Percentiles rank a stretch among this genome's conserved stretches.
Evolutionary conservation across 2,329 filamentous ascomycete species (phyloP).

Genomic region (Diaporthe citrichinensis): DNA sequence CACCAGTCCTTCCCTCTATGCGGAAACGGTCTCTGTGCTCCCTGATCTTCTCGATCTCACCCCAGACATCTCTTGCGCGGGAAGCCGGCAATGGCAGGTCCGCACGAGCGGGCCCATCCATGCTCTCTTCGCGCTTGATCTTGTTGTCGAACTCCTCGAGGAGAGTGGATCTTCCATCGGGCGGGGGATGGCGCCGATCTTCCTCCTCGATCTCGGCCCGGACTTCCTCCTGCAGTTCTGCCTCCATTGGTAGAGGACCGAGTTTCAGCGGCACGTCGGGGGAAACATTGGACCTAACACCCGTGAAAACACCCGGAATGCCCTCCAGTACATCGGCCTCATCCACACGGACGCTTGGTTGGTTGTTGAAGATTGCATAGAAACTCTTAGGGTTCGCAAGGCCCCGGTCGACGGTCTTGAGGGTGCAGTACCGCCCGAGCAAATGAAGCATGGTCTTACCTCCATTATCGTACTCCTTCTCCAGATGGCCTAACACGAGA

Average conservation of each 20-base stretch:
- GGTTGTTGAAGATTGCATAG: constrained; percentile 70
- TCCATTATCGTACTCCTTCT: constrained; percentile 83
- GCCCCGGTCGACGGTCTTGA: constrained; percentile 71
- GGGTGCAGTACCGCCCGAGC: constrained; percentile 71
- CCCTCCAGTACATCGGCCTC: constrained; percentile 75
- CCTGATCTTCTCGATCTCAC: constrained; percentile 94
- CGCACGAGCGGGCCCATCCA: constrained; percentile 83
- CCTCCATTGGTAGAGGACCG: constrained; percentile 86
- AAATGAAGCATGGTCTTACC: constrained; percentile 84
- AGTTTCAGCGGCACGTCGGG: constrained; percentile 76
- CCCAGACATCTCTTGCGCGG: constrained; percentile 88
- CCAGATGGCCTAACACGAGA: constrained; percentile 70
- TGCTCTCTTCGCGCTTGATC: constrained; percentile 90
- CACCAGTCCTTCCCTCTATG: constrained; percentile 87
- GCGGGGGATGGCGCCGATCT: constrained; percentile 82
- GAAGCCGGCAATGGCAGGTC: constrained; percentile 91
- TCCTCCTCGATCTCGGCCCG: constrained; percentile 89
- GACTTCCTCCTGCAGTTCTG: constrained; percentile 86
- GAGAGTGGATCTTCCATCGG: constrained; percentile 78
- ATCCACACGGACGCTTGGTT: constrained; percentile 73
- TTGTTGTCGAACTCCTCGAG: constrained; percentile 90
- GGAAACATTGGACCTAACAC: constrained; percentile 72
- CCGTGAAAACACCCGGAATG: constrained; percentile 74
- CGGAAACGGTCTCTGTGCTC: constrained; percentile 94
- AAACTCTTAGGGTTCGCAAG: constrained; percentile 76